Base-by-base conservation (phyloP, 768 basidiomycete species). In the Glaciozyma antarctica region DNA sequence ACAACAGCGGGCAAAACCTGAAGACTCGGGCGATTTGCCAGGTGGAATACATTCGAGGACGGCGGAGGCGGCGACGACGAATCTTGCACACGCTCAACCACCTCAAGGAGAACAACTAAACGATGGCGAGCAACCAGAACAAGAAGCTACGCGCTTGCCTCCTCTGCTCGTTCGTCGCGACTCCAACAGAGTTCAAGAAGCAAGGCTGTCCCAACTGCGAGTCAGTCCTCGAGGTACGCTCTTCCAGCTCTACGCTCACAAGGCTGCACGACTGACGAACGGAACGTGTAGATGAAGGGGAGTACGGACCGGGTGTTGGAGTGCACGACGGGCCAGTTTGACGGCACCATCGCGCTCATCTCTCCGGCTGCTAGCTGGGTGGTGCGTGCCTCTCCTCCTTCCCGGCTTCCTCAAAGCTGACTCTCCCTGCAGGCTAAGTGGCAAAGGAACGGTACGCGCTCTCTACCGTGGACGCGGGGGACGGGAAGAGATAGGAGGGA, bases 201-300 rank as follows among this genome's bases (percentile, higher is more conserved):
- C 78, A 80, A 26, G 95, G 95, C 8, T 99, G 95, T 76, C 94
- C 94, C 52, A 99, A 99, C 76, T 99, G 95, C 75, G 94, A 98
- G 72, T 90, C 94, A 75, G 81, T 93, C 70, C 82, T 98, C 76
- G 87, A 92, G 81, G 94, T 93, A 65, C 62, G 82, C 76, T n/a
- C 5, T 2, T 12, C 13, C 34, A 24, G 9, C 21, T 16, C 13
- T 41, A 3, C 21, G 9, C 4, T 5, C 10, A 32, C 0, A 10
- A 12, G 5, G 38, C 2, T 6, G 4, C 6, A 24, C 8, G 24
- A 24, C 49, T 51, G 49, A 51, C 49, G 21, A 15, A 51, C 16
- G 47, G 19, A 7, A 21, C 19, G 47, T 2, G 26, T 70, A 98
- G 93, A 86, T 97, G 85, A 88, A 90, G 78, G 86, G 86, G 26